These are phyloP conservation scores for Xylariales sp. DNA, from an alignment of 2,329 filamentous ascomycete species.

Conservation along the genomic window DNA sequence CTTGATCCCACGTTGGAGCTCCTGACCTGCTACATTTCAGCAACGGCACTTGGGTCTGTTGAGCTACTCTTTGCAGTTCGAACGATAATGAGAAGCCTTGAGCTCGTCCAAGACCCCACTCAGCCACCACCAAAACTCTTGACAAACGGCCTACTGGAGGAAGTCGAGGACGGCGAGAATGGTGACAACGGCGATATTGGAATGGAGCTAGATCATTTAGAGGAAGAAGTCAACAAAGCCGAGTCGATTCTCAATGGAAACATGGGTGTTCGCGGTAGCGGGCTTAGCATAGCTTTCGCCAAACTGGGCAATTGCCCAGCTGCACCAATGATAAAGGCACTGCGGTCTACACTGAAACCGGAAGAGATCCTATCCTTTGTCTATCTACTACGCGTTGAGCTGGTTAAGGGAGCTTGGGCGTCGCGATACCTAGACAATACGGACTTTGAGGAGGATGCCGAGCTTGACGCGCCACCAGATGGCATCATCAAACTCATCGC, in stretches of 20 bases:
- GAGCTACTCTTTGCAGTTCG: constrained; percentile 65
- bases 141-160: constrained; percentile 21
- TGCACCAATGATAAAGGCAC: constrained; percentile 53
- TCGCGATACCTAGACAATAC: constrained; percentile 62
- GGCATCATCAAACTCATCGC: constrained; percentile 67
- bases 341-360: constrained; percentile 59
- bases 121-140: constrained; percentile 27
- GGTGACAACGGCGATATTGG: constrained; percentile 32
- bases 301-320: constrained; percentile 65
- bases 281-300: constrained; percentile 63
- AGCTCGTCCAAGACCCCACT: constrained; percentile 45
- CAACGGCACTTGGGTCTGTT: constrained; percentile 58
- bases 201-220: constrained; percentile 56
- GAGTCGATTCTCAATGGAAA: constrained; percentile 64
- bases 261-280: constrained; percentile 56
- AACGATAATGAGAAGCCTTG: constrained; percentile 64
- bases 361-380: constrained; percentile 69
- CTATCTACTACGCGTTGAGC: constrained; percentile 66
- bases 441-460: constrained; percentile 40
- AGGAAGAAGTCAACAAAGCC: constrained; percentile 63
- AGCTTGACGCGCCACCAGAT: constrained; percentile 52
- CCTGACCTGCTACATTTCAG: constrained; percentile 60
- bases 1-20: constrained; percentile 66
- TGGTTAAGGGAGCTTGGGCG: constrained; percentile 73
- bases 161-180: constrained; percentile 28